These are phyloP conservation scores for Syzygium aqueum DNA, from an alignment of 345 rosid species.

Conservation along the genomic window DNA sequence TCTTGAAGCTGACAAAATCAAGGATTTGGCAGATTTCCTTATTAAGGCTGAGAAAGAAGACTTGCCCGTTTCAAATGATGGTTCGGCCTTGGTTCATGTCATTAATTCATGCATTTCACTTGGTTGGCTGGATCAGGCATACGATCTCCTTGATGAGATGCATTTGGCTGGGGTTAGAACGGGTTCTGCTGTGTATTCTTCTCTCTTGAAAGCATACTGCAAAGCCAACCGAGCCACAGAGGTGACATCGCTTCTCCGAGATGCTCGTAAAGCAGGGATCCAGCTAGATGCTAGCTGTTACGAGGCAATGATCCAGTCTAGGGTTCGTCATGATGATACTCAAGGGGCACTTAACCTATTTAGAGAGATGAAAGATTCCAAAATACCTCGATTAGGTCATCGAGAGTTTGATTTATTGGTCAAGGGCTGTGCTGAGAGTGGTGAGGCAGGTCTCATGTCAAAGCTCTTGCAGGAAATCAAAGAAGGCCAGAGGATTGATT, in stretches of 20 bases:
- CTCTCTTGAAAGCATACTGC: conserved; percentile 73
- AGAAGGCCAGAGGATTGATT: conserved; percentile 65
- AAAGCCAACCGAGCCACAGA: conserved; percentile 52
- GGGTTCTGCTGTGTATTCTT: conserved; percentile 55
- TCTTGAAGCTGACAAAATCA: conserved; percentile 61
- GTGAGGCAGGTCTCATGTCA: conserved; percentile 70
- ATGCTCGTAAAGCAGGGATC: conserved; percentile 84
- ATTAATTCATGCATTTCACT: conserved; percentile 72
- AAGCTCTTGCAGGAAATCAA: conserved; percentile 76
- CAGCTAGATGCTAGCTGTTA: conserved; percentile 83
- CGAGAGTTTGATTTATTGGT: conserved; percentile 58
- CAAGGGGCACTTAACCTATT: conserved; percentile 68
- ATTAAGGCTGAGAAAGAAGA: conserved; percentile 67
- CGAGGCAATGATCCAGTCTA: conserved; percentile 52
- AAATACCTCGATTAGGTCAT: conserved; percentile 46
- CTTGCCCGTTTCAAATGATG: conserved; percentile 57
- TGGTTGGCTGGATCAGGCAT: conserved; percentile 86
- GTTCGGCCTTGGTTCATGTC: conserved; percentile 53
- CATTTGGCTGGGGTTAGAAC: conserved; percentile 64
- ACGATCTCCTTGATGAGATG: conserved; percentile 93
- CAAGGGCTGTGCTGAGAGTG: conserved; percentile 49
- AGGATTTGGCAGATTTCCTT: conserved; percentile 68
- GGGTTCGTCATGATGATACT: conserved; percentile 55
- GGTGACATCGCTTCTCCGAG: conserved; percentile 56
- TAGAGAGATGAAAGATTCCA: conserved; percentile 72